Evolutionary conservation across 441 rosid species (phyloP), one percentile per base, ranked within the genome.

Genomic region (Melastoma candidum): DNA sequence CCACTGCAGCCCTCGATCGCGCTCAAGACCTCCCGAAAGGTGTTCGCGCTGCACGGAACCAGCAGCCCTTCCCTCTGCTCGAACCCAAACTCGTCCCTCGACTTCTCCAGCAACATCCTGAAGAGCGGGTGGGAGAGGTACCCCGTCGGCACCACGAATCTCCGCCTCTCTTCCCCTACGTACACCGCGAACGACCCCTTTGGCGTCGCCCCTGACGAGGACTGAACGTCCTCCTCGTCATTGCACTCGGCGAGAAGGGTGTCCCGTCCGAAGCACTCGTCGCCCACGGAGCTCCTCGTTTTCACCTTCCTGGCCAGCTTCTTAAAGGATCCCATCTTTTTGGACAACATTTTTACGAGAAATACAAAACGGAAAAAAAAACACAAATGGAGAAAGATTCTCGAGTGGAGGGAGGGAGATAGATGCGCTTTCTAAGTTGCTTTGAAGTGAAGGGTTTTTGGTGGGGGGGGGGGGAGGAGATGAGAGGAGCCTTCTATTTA

Each of bases 91-190:
- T 86, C 94, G 27, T 81, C 67, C 46, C 65, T 73, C 1, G 97
- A 79, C 63, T 84, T 90, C 60, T 87, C 90, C 1, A 90, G 59
- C 44, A 90, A 48, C 82, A 87, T 90, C 76, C 80, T 81, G 66
- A 90, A 74, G 11, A 87, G 68, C 24, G 97, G 96, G 56, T 87
- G 96, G 3, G 74, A 73, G 44, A 87, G 71, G 59, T 62, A 87
- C 57, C 86, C 69, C 0, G 95, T 90, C 3, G 92, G 90, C 10
- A 84, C 83, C 57, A 75, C 79, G 58, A 75, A 81, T 53, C 87
- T 77, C 66, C 77, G 80, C 53, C 66, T 74, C 44, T 80, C 83
- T 2, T 82, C 85, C 12, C 96, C 96, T 5, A 90, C 92, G 14
- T 87, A 90, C 2, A 90, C 51, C 0, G 90, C 92, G 7, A 77